phyloP scores from a whole-genome alignment of 129 eudicot genomes.

The Centaurea solstitialis region DNA sequence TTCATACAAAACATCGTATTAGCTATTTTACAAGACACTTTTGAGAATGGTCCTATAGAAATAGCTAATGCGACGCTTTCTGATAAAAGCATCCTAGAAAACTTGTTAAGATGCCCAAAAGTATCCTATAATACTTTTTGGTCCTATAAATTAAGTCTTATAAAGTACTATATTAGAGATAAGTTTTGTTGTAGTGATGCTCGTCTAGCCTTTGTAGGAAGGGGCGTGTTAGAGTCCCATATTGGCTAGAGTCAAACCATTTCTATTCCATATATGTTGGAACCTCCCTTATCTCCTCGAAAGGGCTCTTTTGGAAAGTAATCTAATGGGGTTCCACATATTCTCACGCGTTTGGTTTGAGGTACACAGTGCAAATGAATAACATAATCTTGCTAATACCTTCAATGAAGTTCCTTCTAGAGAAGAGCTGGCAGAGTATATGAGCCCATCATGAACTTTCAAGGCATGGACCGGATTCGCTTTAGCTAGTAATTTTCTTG shows the following conservation, averaged over 20 bases:
- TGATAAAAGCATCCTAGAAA: no score
- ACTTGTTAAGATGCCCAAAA: no score
- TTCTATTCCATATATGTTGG: not conserved
- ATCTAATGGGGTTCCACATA: not conserved
- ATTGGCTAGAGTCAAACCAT: not conserved
- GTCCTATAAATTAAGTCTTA: no score
- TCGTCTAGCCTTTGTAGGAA: not conserved
- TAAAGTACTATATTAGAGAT: no score
- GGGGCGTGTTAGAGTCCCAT: not conserved
- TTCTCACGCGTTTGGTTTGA: not conserved
- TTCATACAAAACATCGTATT: no score
- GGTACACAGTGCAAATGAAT: not conserved
- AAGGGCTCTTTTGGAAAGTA: not conserved
- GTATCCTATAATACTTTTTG: no score
- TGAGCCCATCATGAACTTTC: constrained; percentile 56
- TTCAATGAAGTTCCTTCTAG: constrained; percentile 67
- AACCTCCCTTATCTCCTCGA: not conserved
- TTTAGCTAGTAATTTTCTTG: constrained; percentile 65
- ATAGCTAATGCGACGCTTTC: no score
- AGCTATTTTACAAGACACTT: no score
- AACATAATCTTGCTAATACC: constrained; percentile 37
- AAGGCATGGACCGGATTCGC: constrained; percentile 59
- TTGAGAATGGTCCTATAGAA: no score
- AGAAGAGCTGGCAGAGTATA: constrained; percentile 63
- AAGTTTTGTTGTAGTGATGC: not conserved